A percentile compares a stretch with the other conserved stretches of the same genome.
phyloP scores from a whole-genome alignment of 768 basidiomycete species.

The Podaxis sp. region DNA sequence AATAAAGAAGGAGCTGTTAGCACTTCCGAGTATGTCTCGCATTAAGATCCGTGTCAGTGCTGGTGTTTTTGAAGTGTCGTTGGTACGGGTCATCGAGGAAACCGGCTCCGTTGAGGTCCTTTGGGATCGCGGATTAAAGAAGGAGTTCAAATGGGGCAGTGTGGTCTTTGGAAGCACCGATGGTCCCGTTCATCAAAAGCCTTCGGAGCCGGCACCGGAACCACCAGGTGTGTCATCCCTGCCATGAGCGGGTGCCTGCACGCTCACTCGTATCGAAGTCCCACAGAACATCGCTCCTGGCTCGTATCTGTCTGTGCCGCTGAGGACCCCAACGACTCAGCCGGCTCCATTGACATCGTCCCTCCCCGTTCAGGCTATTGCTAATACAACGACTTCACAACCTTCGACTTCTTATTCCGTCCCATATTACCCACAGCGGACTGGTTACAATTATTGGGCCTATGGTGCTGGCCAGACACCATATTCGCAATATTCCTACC shows the following conservation, averaged over 20 bases:
- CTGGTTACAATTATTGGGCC: constrained; percentile 39
- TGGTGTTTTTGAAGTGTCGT: constrained; percentile 84
- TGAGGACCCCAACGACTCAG: constrained; percentile 15
- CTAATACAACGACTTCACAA: constrained; percentile 11
- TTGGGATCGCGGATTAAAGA: constrained; percentile 73
- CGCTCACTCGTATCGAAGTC: constrained; percentile 11
- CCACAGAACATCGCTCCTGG: constrained; percentile 11
- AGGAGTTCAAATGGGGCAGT: constrained; percentile 83
- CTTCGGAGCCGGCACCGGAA: constrained; percentile 46
- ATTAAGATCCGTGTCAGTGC: constrained; percentile 85
- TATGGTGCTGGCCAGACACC: constrained; percentile 26
- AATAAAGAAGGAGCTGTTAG: constrained; percentile 67
- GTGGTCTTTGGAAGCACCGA: constrained; percentile 78
- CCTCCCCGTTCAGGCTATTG: neutral
- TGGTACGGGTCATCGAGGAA: constrained; percentile 70
- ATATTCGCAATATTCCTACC: constrained; percentile 19
- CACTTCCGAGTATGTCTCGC: constrained; percentile 66
- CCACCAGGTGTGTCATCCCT: constrained; percentile 25
- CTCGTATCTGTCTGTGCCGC: constrained; percentile 20
- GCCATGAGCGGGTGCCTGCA: neutral
- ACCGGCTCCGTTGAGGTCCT: constrained; percentile 73
- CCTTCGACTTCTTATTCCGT: constrained; percentile 16
- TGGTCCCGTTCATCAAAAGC: constrained; percentile 70
- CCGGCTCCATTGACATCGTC: constrained; percentile 13
- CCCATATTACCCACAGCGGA: constrained; percentile 21